Evolutionary conservation across 2,329 filamentous ascomycete genomes (phyloP), one percentile per base, ranked within the genome.

Genomic region (Diaporthe sp.): DNA sequence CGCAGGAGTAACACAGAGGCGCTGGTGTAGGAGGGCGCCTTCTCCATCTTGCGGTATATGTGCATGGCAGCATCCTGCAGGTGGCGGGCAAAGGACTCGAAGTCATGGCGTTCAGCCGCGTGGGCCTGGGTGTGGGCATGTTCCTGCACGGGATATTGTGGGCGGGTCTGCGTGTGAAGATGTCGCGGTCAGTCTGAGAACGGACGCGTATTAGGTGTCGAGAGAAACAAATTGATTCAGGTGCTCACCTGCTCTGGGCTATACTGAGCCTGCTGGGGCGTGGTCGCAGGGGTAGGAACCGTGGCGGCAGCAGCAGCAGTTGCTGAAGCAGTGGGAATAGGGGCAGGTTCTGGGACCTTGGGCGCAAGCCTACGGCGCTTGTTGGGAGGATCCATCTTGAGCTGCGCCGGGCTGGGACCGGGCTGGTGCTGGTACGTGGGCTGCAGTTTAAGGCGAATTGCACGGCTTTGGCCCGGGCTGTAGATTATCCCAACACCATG

Each of bases 41-140:
- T 88, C 80, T 92, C 89, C 61, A 89, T 90, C 82, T 92, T 91
- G 77, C 89, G 88, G 81, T 92, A 90, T 78, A 93, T 92, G 79
- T 92, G 86, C 88, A 92, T 92, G 78, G 91, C 91, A 68, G 91
- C 91, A 87, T 93, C 91, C 81, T 93, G 91, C 59, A 93, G 87
- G 84, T 93, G 91, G 62, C 91, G 88, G 76, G 91, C 91, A 81
- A 93, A 93, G 72, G 90, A 88, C 82, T 93, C 91, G 83, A 93
- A 93, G 79, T 92, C 91, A 83, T 90, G 88, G 78, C 89, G 88
- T 79, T 91, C 88, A 73, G 82, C 81, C 79, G 76, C 74, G 49
- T 73, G 59, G 3, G 70, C 76, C 10, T 79, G 53, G 79, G 74
- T 71, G 34, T 70, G 59, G 15, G 70, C 76, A 17, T 79, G 53